A percentile compares a stretch with the other conserved stretches of the same genome.
Evolutionary conservation across 2,329 filamentous ascomycete genomes (phyloP).

Genomic region (Aureobasidium sp.): DNA sequence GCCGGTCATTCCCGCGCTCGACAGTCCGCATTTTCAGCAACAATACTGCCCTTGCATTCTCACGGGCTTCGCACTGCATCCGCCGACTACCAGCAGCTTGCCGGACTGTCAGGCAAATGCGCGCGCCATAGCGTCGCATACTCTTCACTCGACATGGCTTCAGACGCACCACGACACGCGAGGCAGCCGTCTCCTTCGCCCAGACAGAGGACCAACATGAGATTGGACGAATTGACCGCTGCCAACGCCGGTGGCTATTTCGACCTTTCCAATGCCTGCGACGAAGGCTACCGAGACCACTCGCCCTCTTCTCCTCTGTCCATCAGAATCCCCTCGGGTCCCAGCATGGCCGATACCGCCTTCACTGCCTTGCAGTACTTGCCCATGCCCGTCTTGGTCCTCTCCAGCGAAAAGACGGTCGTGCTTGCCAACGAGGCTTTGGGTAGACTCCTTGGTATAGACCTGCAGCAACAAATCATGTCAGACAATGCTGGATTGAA

Average conservation of each 20-base stretch:
- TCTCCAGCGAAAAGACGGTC: slow-evolving; percentile 61
- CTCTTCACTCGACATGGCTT: neutral
- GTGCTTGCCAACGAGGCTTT: slow-evolving; percentile 69
- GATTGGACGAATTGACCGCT: neutral
- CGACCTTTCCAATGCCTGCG: slow-evolving; percentile 11
- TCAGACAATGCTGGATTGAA: slow-evolving; percentile 24
- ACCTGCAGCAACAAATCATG: slow-evolving; percentile 29
- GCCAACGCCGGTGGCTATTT: slow-evolving; percentile 12
- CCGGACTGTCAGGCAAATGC: neutral
- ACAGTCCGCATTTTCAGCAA: neutral
- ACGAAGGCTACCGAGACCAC: slow-evolving; percentile 11
- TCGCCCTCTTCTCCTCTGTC: slow-evolving; percentile 19
- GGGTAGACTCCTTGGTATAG: slow-evolving; percentile 57
- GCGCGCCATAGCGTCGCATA: slow-evolving; percentile 6
- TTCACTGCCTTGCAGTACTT: slow-evolving; percentile 65
- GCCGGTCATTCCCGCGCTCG: neutral
- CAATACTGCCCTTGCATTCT: neutral
- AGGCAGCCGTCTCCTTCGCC: slow-evolving; percentile 1
- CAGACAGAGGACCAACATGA: slow-evolving; percentile 6
- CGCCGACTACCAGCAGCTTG: neutral
- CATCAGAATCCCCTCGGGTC: slow-evolving; percentile 25
- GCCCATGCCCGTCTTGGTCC: slow-evolving; percentile 61
- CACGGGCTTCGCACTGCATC: neutral
- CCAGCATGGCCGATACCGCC: slow-evolving; percentile 34
- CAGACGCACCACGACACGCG: neutral